phyloP scores from a whole-genome alignment of 371 early-diverging fungal species.

The Saksenaea oblongispora region DNA sequence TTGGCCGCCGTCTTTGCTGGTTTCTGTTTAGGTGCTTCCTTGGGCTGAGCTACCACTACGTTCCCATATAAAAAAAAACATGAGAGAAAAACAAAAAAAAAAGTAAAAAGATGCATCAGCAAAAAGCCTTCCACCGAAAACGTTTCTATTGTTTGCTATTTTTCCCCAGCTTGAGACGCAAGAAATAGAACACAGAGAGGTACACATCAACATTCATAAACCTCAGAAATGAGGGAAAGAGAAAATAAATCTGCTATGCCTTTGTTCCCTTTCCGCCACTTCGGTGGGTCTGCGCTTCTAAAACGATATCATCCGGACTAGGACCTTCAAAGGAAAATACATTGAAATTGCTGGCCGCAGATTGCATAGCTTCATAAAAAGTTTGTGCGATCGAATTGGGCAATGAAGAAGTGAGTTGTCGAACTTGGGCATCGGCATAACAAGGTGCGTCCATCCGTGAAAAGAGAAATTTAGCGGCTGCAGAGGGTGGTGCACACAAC shows the following conservation, averaged over 20 bases:
- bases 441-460: conserved; percentile 10
- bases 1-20: conserved; percentile 12
- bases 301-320: conserved; percentile 84
- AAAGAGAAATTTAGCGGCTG: conserved; percentile 50
- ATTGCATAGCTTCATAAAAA: conserved; percentile 27
- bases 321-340: conserved; percentile 74
- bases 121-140: background rate
- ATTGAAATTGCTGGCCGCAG: conserved; percentile 22
- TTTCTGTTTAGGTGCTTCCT: conserved; percentile 5
- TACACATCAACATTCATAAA: conserved; percentile 2
- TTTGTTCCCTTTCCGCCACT: conserved; percentile 13
- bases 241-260: background rate
- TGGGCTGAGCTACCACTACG: background rate
- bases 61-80: background rate
- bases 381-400: conserved; percentile 22
- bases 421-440: background rate
- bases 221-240: conserved; percentile 6
- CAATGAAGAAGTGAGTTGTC: conserved; percentile 4
- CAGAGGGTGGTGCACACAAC: conserved; percentile 48
- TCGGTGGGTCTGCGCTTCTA: conserved; percentile 60
- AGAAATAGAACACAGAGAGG: background rate
- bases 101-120: background rate
- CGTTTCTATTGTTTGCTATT: background rate
- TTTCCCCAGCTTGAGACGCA: conserved; percentile 12
- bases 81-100: conserved; percentile 7